Base-by-base conservation (phyloP, 805 yeast genomes). In the Priceomyces medius region DNA sequence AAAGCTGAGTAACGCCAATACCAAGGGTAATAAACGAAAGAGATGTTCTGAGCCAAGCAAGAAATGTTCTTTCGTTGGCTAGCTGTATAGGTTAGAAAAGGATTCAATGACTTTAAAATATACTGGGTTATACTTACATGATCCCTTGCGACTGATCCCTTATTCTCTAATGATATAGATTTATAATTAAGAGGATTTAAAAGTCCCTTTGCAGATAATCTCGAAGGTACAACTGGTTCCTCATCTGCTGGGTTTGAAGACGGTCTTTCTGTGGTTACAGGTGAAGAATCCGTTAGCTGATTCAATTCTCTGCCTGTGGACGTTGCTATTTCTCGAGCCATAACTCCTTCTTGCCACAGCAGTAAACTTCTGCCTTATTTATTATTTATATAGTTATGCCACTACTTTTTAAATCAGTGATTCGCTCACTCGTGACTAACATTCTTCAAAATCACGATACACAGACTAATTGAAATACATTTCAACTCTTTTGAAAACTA, bases 1-100 rank as follows among this genome's bases (percentile, higher is more conserved):
- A 71, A 46, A 81, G 61, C 53, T 81, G 86, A 0, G 83, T 68
- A 3, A 79, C 67, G n/a, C 79, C 84, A 12, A 80, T 75, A 0
- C 85, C 85, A 24, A 78, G 66, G 0, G 83, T 73, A 3, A 80
- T 74, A 35, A 80, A 66, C 13, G 79, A 74, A 31, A 81, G 58
- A 2, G 83, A 77, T 0, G 85, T 80, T 34, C 85, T 64, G 21
- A 80, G 56, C 85, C 85, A 81, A 0, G 85, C 83, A 9, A 81
- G 57, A 43, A 77, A 80, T 1, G 85, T 80, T 51, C 86, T 62
- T 48, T 81, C 85, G 35, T 79, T 79, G 8, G 86, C 85, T 65
- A 81, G 56, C 53, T 42, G 27, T 27, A 26, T 27, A 44, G n/a
- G 46, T 49, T 47, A 46, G 49, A 51, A 45, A 1, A 4, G 8